Conservation (phyloP, 306 rosid species). For the Quercus rubra region DNA sequence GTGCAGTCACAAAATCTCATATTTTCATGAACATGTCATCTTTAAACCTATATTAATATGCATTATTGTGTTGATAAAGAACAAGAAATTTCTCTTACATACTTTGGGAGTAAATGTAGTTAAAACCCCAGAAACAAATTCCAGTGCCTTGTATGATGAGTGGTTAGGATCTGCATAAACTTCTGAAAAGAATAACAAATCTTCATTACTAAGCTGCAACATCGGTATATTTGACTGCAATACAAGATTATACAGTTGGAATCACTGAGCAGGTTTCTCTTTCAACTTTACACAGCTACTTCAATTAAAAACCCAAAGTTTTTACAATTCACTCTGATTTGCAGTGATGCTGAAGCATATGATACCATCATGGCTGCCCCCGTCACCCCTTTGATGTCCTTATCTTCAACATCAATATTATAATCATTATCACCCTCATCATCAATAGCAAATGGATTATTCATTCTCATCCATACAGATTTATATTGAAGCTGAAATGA, state of each 20-base stretch:
- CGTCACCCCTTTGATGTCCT: neutral
- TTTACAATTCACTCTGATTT: neutral
- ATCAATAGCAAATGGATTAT: neutral
- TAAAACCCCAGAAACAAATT: slow-evolving; percentile 70
- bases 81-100: slow-evolving; percentile 12
- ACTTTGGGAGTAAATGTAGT: slow-evolving; percentile 91
- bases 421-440: neutral
- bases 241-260: neutral
- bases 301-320: neutral
- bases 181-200: slow-evolving; percentile 51
- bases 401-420: neutral
- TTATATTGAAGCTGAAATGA: no score
- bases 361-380: neutral
- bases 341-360: neutral
- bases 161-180: slow-evolving; percentile 82
- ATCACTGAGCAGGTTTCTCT: neutral
- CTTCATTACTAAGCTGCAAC: slow-evolving; percentile 17
- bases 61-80: neutral
- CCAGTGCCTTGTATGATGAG: slow-evolving; percentile 72
- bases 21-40: slow-evolving; percentile 1
- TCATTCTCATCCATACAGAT: no score
- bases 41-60: neutral
- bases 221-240: neutral
- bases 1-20: slow-evolving; percentile 8
- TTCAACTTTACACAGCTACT: neutral